Evolutionary conservation across 2,329 filamentous ascomycete genomes (phyloP), one percentile per base, ranked within the genome.

Genomic region (Fusarium caatingaense): DNA sequence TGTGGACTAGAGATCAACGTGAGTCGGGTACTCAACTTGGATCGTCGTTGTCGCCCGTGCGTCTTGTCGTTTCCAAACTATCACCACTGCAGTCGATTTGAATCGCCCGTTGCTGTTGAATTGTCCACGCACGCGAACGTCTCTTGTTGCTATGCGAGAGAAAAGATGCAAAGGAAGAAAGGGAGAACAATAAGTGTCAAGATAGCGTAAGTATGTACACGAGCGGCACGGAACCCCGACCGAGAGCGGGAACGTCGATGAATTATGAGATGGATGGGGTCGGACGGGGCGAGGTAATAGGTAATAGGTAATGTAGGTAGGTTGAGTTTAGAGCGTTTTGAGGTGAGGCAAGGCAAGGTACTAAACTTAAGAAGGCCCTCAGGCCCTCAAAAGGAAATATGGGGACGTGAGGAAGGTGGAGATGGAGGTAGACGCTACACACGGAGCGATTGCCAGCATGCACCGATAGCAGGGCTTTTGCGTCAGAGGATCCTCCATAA

Each of bases 251-350:
- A 64, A 51, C 60, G 68, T 66, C 42, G 68, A 65, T 69, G 68
- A 68, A 71, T 66, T 61, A 68, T 71, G 72, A 62, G 60, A 62
- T 63, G 60, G 63, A 60, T 66, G 68, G 72, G 67, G 69, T 69
- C 65, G 58, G 59, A 74, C 72, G 63, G 72, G 68, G 72, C 70
- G 72, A 74, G 61, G 50, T 58, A 57, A 64, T 51, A 37, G 37
- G 49, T 25, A 41, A 23, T 28, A 28, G 27, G 27, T 28, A 28
- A 28, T 64, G 59, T 44, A 59, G 67, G 72, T 65, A 71, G 60
- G 69, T 64, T 59, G 66, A 67, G 71, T 71, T 68, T 56, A 72
- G 71, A 70, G 64, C 63, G 58, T 64, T 64, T 64, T 71, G 64
- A 71, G 64, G 59, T 60, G 60, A 71, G 67, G 68, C 54, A 62